Evolutionary conservation across 768 basidiomycete genomes (phyloP), one percentile per base, ranked within the genome.

Genomic region (Termitomyces sp.): DNA sequence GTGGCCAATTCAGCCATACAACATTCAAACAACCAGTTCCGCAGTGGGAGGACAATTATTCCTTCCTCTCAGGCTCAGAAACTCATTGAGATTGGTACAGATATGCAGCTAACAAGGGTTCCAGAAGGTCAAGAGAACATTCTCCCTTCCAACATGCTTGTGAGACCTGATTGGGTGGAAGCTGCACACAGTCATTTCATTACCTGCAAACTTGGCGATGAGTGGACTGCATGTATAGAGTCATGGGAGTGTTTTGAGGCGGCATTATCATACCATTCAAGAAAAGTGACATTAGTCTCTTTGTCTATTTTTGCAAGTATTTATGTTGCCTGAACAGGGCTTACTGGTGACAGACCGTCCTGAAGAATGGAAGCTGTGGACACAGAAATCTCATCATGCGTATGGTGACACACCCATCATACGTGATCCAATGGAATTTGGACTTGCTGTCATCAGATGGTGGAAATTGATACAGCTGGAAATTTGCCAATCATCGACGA

Each of bases 401-500:
- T 64, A 62, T 45, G 16, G 42, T 16, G 20, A 53, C 9, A 56
- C 54, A 4, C 61, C 57, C 4, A 26, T 44, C n/a, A 61, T 64
- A 28, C 13, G 15, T 6, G 56, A 61, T 46, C 55, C 63, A 6
- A 39, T 60, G 28, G 63, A 64, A n/a, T 62, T 64, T 47, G 59
- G 63, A 16, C 22, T 56, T 0, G 59, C 55, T 7, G 15, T 62
- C 5, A 53, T 62, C 18, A 60, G 53, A 22, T 64, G 64, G 61
- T 64, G 64, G 61, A 52, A 58, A 36, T 7, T 9, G 1, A 64
- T 64, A 26, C 60, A 64, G 29, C 63, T 56, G 6, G 39, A 48
- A n/a, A 58, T 56, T 42, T 56, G 51, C 3, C 24, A 39, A 26
- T 9, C 13, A 2, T 48, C 24, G 2, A 29, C 34, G 0, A 55